A percentile compares a stretch with the other conserved stretches of the same genome.
Evolutionary conservation across 306 rosid genomes (phyloP).

Genomic region (Phaseolus lunatus): DNA sequence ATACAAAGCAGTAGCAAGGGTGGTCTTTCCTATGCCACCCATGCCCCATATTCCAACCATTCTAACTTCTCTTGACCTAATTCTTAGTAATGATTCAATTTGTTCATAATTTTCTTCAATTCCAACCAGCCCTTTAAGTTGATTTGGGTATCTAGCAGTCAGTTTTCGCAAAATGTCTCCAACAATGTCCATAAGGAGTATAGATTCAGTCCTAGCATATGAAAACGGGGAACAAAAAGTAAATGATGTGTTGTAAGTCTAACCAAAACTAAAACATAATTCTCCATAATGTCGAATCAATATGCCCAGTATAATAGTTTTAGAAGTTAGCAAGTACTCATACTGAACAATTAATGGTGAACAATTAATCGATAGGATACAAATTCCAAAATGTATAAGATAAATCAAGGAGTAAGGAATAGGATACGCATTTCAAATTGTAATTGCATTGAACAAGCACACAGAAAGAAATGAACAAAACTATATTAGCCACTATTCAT

Average conservation of each 20-base stretch:
- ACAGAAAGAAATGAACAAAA: background rate
- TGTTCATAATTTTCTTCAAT: background rate
- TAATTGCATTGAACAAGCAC: background rate
- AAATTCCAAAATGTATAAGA: no score
- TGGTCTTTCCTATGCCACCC: background rate
- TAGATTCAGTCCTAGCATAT: background rate
- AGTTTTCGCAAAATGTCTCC: background rate
- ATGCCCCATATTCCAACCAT: slow-evolving; percentile 43
- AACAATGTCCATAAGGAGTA: background rate
- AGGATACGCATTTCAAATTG: no score
- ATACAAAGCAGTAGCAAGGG: no score
- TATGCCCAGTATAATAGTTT: no score
- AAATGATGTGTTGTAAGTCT: background rate
- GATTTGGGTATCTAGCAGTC: background rate
- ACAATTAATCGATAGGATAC: no score
- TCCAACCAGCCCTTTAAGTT: background rate
- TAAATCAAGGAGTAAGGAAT: no score
- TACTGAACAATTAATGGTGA: no score
- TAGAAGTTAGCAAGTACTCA: no score
- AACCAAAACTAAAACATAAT: background rate
- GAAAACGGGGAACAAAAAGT: background rate
- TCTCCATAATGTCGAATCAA: background rate
- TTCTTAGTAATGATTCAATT: slow-evolving; percentile 16
- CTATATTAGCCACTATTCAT: no score
- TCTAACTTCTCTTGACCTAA: background rate